Base-by-base conservation (phyloP, 2,329 filamentous ascomycete genomes). In the Sporothrix protearum region DNA sequence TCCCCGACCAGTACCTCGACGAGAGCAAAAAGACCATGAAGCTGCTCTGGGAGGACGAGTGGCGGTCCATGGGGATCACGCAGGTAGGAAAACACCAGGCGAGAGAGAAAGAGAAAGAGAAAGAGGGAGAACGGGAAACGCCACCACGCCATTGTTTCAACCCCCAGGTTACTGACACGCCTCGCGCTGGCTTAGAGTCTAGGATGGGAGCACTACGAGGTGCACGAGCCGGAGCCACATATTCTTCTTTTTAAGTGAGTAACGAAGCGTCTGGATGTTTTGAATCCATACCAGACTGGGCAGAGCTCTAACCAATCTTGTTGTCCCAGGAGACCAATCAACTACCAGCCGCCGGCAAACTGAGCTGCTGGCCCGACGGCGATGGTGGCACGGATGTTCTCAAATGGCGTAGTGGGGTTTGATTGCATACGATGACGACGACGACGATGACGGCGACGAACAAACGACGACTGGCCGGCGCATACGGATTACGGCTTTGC, bases 151-250 rank as follows among this genome's bases (percentile, higher is more conserved):
- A 64, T 64, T 64, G 59, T 64, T 45, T 64, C 36, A 61, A 39
- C n/a, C 36, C 12, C n/a, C 2, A 16, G n/a, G 9, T 25, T 51
- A 36, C 47, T 69, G 19, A 61, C 49, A 28, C 42, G 57, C 59
- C 36, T 45, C 3, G n/a, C 19, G n/a, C 30, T 28, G 14, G n/a
- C 59, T 67, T 79, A 98, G 94, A 98, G 95, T 85, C 85, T 99
- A 78, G 96, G 96, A 72, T 99, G 96, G 96, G 95, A 98, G 81
- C 96, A 99, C 82, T 99, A 99, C 80, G 96, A 99, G 82, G 96
- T 99, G 70, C 96, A 99, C 81, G 96, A 98, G 82, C 96, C 96
- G 57, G 96, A 99, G 83, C 96, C 96, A 75, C 96, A 99, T 81
- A 99, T 99, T 78, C 87, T 99, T 71, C 88, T 99, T 42, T 99